Evolutionary conservation across 2,329 filamentous ascomycete species (phyloP).

Genomic region (Fusarium buxicola): DNA sequence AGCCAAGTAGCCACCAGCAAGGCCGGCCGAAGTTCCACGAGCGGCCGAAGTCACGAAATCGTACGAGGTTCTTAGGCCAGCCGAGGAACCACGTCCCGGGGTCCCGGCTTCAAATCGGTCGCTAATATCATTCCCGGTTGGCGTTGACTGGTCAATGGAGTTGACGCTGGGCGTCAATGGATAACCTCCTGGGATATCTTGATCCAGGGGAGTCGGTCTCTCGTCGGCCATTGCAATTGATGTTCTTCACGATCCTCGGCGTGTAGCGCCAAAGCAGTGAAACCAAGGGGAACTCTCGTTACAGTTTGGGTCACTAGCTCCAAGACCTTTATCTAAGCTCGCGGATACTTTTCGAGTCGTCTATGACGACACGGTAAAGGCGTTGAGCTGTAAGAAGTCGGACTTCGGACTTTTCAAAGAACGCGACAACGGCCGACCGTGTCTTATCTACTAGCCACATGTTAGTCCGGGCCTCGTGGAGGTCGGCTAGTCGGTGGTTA

Average conservation of each 20-base stretch:
- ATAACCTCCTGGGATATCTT: slow-evolving; percentile 45
- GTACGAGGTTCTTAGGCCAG: not conserved
- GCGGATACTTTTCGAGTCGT: not conserved
- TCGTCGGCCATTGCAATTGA: slow-evolving; percentile 33
- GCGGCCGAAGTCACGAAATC: slow-evolving; percentile 6
- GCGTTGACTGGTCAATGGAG: slow-evolving; percentile 24
- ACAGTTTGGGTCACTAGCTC: not conserved
- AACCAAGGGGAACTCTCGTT: not conserved
- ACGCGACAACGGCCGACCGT: slow-evolving; percentile 13
- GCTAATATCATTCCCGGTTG: slow-evolving; percentile 4
- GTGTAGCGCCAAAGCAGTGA: not conserved
- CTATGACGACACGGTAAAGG: slow-evolving; percentile 34
- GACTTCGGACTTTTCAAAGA: slow-evolving; percentile 32
- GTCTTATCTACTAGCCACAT: not conserved
- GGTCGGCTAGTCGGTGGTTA: not conserved
- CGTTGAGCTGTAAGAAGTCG: slow-evolving; percentile 1
- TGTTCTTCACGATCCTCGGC: not conserved
- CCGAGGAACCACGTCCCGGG: slow-evolving; percentile 7
- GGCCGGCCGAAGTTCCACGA: not conserved
- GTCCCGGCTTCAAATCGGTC: slow-evolving; percentile 30
- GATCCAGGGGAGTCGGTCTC: slow-evolving; percentile 39
- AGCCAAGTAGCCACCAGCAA: slow-evolving; percentile 1
- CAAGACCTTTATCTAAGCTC: not conserved
- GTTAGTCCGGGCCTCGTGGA: not conserved
- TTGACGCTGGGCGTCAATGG: slow-evolving; percentile 40